These are phyloP conservation scores for Dactylis glomerata DNA, from an alignment of 176 grass and related monocot genomes.

Conservation along the genomic window DNA sequence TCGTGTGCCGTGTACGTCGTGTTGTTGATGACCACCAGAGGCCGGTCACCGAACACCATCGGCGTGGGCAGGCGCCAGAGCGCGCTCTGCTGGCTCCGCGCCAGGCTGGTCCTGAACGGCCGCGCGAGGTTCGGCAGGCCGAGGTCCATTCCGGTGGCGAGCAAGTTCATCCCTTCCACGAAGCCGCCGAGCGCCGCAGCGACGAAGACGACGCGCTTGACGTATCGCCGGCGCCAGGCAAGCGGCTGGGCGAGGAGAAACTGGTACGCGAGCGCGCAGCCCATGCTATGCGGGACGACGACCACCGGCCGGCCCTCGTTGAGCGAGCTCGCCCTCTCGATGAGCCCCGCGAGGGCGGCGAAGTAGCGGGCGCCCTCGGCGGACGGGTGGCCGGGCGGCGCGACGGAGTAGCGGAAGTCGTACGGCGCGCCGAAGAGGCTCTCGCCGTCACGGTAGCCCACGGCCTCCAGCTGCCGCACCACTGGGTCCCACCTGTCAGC, in stretches of 20 bases:
- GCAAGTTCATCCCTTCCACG: slow-evolving; percentile 31
- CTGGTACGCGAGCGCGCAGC: slow-evolving; percentile 61
- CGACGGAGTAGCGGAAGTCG: slow-evolving; percentile 67
- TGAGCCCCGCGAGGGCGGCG: slow-evolving; percentile 30
- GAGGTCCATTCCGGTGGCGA: slow-evolving; percentile 29
- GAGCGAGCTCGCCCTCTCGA: slow-evolving; percentile 6
- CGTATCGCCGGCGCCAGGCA: slow-evolving; percentile 42
- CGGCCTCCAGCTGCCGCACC: slow-evolving; percentile 30
- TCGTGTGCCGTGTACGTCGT: slow-evolving; percentile 41
- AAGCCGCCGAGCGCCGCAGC: slow-evolving; percentile 58
- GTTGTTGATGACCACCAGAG: slow-evolving; percentile 35
- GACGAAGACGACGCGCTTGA: slow-evolving; percentile 40
- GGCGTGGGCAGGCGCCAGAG: slow-evolving; percentile 72
- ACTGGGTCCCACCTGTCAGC: slow-evolving; percentile 40
- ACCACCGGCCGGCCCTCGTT: slow-evolving; percentile 30
- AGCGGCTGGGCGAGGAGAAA: slow-evolving; percentile 44
- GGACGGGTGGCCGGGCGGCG: slow-evolving; percentile 36
- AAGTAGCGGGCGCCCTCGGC: slow-evolving; percentile 42
- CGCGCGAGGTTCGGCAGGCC: slow-evolving; percentile 34
- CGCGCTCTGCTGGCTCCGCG: slow-evolving; percentile 55
- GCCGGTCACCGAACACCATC: slow-evolving; percentile 37
- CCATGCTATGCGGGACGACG: slow-evolving; percentile 60
- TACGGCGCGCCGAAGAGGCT: slow-evolving; percentile 63
- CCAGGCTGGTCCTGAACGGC: slow-evolving; percentile 2
- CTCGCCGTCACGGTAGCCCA: slow-evolving; percentile 45